A percentile compares a stretch with the other conserved stretches of the same genome.
Conservation (phyloP, 1,284 basidiomycete species). For the Bondarzewia mesenterica region DNA sequence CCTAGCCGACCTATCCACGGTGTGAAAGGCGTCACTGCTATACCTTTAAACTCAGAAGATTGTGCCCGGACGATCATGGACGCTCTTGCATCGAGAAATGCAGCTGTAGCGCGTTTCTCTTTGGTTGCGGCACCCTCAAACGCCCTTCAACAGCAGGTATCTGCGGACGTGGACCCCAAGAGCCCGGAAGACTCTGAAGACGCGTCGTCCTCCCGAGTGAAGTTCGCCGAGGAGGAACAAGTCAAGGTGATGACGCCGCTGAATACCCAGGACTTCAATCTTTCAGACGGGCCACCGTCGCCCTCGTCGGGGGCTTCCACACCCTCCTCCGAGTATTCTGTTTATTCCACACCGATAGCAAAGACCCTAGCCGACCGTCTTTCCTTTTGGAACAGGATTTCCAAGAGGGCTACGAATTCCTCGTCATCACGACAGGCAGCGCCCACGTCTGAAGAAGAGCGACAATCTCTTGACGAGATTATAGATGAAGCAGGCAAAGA, state of each 20-base stretch:
- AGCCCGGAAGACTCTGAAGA: neutral
- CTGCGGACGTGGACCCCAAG: constrained; percentile 1
- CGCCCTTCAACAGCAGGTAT: neutral
- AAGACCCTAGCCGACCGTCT: constrained; percentile 56
- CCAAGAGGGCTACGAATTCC: constrained; percentile 29
- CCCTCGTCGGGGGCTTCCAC: constrained; percentile 44
- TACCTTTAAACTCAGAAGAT: constrained; percentile 51
- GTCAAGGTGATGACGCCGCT: constrained; percentile 34
- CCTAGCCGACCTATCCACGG: constrained; percentile 49
- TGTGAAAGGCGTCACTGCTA: constrained; percentile 56
- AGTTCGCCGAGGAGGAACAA: constrained; percentile 36
- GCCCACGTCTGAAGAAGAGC: constrained; percentile 24
- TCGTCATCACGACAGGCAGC: constrained; percentile 15
- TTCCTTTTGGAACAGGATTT: constrained; percentile 62
- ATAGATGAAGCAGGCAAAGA: constrained; percentile 39
- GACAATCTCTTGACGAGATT: constrained; percentile 40
- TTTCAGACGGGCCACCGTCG: constrained; percentile 23
- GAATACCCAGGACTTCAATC: constrained; percentile 16
- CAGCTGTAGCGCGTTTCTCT: constrained; percentile 35
- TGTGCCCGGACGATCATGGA: constrained; percentile 46
- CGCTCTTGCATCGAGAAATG: constrained; percentile 40
- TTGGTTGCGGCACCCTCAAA: constrained; percentile 24
- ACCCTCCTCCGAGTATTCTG: constrained; percentile 41
- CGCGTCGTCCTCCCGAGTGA: constrained; percentile 30
- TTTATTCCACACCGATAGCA: constrained; percentile 40